phyloP scores from a whole-genome alignment of 2,329 filamentous ascomycete genomes.

The Trichoderma breve region DNA sequence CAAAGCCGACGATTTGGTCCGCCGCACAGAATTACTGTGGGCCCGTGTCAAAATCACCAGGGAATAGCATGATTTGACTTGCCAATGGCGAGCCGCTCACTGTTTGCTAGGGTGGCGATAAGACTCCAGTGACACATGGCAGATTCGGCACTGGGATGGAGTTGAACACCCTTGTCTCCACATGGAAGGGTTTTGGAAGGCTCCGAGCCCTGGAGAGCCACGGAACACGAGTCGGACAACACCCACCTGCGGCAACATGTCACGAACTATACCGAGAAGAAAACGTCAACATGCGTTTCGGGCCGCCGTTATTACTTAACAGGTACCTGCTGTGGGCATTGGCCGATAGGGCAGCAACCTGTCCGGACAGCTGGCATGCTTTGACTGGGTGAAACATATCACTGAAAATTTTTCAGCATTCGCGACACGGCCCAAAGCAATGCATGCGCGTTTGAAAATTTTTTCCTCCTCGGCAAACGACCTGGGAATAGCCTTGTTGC shows the following conservation, averaged over 20 bases:
- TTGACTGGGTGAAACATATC: conserved; percentile 14
- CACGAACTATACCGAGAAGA: not conserved
- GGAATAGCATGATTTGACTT: not conserved
- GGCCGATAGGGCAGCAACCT: not conserved
- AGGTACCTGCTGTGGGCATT: not conserved
- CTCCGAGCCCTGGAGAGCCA: conserved; percentile 10
- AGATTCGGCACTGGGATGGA: conserved; percentile 7
- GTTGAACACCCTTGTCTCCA: conserved; percentile 11
- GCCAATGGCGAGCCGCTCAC: not conserved
- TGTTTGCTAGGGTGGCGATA: not conserved
- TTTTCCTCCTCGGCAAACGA: not conserved
- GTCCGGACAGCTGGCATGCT: conserved; percentile 7
- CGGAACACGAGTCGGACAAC: conserved; percentile 9
- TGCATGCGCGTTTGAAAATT: not conserved
- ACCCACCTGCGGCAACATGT: conserved; percentile 1
- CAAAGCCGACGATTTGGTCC: not conserved
- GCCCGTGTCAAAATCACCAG: not conserved
- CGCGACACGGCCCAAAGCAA: conserved; percentile 13
- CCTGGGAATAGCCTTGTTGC: not conserved
- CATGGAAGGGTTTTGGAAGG: conserved; percentile 21
- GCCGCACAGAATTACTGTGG: not conserved
- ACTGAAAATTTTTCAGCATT: not conserved
- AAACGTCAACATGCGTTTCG: not conserved
- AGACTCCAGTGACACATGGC: conserved; percentile 12
- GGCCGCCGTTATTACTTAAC: not conserved